Evolutionary conservation across 2,329 filamentous ascomycete species (phyloP).

Genomic region (Monilinia fructigena): DNA sequence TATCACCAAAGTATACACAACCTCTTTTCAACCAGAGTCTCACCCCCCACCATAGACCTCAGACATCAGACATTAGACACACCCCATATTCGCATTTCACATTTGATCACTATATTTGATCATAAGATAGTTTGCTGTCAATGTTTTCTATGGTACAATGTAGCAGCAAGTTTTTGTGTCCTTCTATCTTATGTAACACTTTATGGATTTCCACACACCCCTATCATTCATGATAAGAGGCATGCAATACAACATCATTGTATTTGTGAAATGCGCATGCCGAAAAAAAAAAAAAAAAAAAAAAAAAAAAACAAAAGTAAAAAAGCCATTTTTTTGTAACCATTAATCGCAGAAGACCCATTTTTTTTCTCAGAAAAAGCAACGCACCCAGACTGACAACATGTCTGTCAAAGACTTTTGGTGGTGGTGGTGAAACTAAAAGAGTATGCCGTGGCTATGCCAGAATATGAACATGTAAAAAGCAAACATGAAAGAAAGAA

Average conservation of each 20-base stretch:
- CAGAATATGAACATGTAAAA: constrained; percentile 36
- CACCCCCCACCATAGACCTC: too few species aligned
- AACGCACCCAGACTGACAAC: constrained; percentile 29
- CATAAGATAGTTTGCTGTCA: constrained; percentile 17
- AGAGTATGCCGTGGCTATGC: constrained; percentile 31
- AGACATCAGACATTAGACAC: neutral
- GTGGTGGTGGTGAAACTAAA: constrained; percentile 23
- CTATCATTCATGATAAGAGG: constrained; percentile 15
- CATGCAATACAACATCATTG: constrained; percentile 4
- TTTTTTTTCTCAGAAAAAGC: constrained; percentile 25
- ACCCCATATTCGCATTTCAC: neutral
- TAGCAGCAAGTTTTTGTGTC: constrained; percentile 17
- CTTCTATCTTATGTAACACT: constrained; percentile 18
- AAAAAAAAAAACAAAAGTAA: constrained; percentile 1
- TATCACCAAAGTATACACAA: neutral
- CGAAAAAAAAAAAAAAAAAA: neutral
- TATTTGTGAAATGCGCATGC: constrained; percentile 9
- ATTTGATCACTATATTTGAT: neutral
- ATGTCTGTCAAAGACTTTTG: constrained; percentile 29
- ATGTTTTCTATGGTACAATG: constrained; percentile 24
- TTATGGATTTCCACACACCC: neutral
- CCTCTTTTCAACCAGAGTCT: neutral
- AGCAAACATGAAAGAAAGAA: constrained; percentile 33
- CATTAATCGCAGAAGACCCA: constrained; percentile 29
- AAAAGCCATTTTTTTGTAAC: constrained; percentile 31